Evolutionary conservation across 495 filamentous ascomycete species (phyloP).

Genomic region (Xanthoparmelia taractica): DNA sequence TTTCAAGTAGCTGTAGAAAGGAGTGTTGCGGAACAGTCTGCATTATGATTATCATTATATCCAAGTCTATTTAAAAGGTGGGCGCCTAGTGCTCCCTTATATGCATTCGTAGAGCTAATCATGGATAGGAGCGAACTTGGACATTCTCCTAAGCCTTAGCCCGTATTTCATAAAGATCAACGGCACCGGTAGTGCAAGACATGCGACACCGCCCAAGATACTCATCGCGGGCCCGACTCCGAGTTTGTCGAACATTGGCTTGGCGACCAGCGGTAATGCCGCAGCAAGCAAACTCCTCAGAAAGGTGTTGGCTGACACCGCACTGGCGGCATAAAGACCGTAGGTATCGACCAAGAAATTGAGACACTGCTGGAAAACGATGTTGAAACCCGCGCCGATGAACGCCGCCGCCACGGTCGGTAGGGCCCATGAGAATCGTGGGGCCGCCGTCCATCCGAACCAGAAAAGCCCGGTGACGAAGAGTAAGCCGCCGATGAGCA

Average conservation of each 20-base stretch:
- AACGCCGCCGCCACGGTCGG: slow-evolving; percentile 26
- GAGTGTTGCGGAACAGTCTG: too few species aligned
- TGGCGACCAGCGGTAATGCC: slow-evolving; percentile 31
- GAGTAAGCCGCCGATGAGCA: slow-evolving; percentile 43
- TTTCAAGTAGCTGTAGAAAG: too few species aligned
- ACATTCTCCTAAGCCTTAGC: slow-evolving; percentile 27
- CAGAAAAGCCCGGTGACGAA: slow-evolving; percentile 42
- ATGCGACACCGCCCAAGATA: slow-evolving; percentile 33
- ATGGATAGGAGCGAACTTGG: slow-evolving; percentile 20
- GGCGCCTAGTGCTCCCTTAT: too few species aligned
- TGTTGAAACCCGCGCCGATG: slow-evolving; percentile 32
- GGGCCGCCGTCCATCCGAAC: slow-evolving; percentile 37
- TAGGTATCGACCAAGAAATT: slow-evolving; percentile 39
- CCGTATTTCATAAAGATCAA: slow-evolving; percentile 36
- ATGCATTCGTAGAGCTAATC: not conserved
- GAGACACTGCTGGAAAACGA: slow-evolving; percentile 35
- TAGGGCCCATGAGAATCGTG: slow-evolving; percentile 12
- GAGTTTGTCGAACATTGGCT: slow-evolving; percentile 32
- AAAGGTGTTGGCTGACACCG: slow-evolving; percentile 34
- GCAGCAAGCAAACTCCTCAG: slow-evolving; percentile 30
- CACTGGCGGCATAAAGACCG: slow-evolving; percentile 31
- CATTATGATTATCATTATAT: too few species aligned
- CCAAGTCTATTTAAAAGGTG: too few species aligned
- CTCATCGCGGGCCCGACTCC: slow-evolving; percentile 32
- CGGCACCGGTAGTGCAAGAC: slow-evolving; percentile 30